A percentile compares a stretch with the other conserved stretches of the same genome.
Conservation (phyloP, 2,329 filamentous ascomycete species). For the Phaeosphaeriaceae sp. region DNA sequence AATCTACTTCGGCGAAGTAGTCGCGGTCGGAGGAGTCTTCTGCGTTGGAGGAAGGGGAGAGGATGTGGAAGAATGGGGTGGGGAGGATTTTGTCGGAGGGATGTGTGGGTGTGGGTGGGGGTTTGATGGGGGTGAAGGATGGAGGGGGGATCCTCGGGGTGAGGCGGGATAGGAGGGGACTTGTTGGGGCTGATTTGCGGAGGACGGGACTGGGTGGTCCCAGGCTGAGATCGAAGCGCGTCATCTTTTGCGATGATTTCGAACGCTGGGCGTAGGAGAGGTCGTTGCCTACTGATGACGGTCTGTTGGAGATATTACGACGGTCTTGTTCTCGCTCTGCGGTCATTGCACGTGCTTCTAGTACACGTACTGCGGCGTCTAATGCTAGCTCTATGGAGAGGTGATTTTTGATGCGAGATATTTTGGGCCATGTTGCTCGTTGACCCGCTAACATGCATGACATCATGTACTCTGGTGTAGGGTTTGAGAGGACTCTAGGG, state of each 20-base stretch:
- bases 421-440: constrained; percentile 87
- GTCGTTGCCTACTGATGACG: constrained; percentile 37
- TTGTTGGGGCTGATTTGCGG: constrained; percentile 22
- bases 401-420: constrained; percentile 83
- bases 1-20: constrained; percentile 37
- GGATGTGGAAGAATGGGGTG: constrained; percentile 20
- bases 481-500: constrained; percentile 80
- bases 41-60: constrained; percentile 39
- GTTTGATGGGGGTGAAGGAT: too few species aligned
- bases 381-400: constrained; percentile 88
- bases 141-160: not conserved
- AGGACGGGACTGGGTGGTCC: constrained; percentile 27
- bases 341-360: constrained; percentile 73
- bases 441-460: constrained; percentile 79
- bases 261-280: constrained; percentile 15
- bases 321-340: constrained; percentile 56
- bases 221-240: constrained; percentile 26
- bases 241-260: constrained; percentile 28
- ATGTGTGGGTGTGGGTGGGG: too few species aligned
- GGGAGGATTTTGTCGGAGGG: constrained; percentile 7
- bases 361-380: constrained; percentile 72
- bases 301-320: constrained; percentile 52
- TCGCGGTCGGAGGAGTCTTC: constrained; percentile 42
- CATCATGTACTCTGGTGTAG: constrained; percentile 84
- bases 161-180: constrained; percentile 22